These are phyloP conservation scores for Phytophthora megakarya DNA, from an alignment of 352 stramenopile species.

Conservation along the genomic window DNA sequence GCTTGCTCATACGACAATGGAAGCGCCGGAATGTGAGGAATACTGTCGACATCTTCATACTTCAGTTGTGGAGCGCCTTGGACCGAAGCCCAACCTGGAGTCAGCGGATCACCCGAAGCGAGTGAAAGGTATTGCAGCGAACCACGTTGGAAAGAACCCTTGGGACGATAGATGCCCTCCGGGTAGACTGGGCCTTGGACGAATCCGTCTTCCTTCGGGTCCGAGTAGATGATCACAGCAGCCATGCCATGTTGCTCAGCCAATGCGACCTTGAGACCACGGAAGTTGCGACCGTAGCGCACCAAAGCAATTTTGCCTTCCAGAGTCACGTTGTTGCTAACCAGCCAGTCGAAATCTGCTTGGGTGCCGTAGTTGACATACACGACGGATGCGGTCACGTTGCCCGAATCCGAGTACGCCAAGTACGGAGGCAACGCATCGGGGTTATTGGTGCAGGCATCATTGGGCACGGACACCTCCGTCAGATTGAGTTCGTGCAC, in stretches of 20 bases:
- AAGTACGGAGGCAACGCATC: constrained; percentile 60
- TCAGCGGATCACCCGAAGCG: constrained; percentile 63
- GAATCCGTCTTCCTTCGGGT: constrained; percentile 77
- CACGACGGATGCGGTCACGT: constrained; percentile 51
- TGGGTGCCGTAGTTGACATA: constrained; percentile 49
- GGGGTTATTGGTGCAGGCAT: constrained; percentile 60
- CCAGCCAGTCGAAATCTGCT: constrained; percentile 69
- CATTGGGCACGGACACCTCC: constrained; percentile 54
- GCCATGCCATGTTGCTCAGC: constrained; percentile 55
- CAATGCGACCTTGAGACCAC: constrained; percentile 67
- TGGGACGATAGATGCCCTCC: constrained; percentile 59
- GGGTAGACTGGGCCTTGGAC: constrained; percentile 58
- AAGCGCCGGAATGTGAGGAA: constrained; percentile 50
- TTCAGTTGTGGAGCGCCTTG: constrained; percentile 32
- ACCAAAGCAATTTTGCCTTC: constrained; percentile 66
- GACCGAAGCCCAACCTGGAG: constrained; percentile 39
- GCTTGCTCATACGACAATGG: constrained; percentile 64
- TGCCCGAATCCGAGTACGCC: constrained; percentile 41
- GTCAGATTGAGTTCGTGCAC: constrained; percentile 54
- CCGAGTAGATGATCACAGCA: constrained; percentile 73
- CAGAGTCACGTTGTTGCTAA: constrained; percentile 50
- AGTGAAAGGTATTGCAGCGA: constrained; percentile 67
- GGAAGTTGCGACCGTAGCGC: constrained; percentile 61
- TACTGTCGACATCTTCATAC: constrained; percentile 44
- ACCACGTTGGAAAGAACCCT: constrained; percentile 66